Evolutionary conservation across 805 yeast species (phyloP).

Genomic region (Clavispora asparagi): DNA sequence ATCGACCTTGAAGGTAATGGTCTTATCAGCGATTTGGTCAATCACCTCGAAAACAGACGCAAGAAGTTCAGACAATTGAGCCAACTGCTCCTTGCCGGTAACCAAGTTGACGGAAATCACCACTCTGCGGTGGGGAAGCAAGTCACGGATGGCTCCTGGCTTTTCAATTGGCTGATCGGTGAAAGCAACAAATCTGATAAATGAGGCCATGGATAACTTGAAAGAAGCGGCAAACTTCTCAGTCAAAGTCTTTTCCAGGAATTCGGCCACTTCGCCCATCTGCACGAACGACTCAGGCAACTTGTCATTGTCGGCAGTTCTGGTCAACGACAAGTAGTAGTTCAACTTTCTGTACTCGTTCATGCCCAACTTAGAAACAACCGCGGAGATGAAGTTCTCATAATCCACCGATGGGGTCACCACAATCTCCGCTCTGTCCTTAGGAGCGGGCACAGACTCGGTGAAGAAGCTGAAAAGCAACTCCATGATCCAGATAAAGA

Average conservation of each 20-base stretch:
- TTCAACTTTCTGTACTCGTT: constrained; percentile 65
- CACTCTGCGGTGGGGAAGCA: constrained; percentile 49
- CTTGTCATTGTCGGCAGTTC: constrained; percentile 64
- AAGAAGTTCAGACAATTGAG: constrained; percentile 45
- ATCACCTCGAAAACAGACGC: constrained; percentile 54
- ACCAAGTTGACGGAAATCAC: constrained; percentile 53
- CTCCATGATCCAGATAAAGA: constrained; percentile 65
- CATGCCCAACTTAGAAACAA: constrained; percentile 85
- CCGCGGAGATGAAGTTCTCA: constrained; percentile 73
- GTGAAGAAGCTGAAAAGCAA: constrained; percentile 51
- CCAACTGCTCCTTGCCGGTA: constrained; percentile 43
- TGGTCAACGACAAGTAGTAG: constrained; percentile 81
- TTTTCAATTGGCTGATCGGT: constrained; percentile 79
- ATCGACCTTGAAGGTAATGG: constrained; percentile 62
- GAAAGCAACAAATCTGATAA: constrained; percentile 65
- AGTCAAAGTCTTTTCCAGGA: constrained; percentile 60
- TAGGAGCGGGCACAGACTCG: constrained; percentile 48
- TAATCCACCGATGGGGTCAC: constrained; percentile 51
- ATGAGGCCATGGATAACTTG: constrained; percentile 41
- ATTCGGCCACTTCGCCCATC: constrained; percentile 85
- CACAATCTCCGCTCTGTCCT: constrained; percentile 56
- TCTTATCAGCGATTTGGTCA: constrained; percentile 49
- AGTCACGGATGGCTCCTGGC: constrained; percentile 58
- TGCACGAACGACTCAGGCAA: constrained; percentile 74
- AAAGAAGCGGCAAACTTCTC: constrained; percentile 34